phyloP scores from a whole-genome alignment of 2,329 filamentous ascomycete species.

The Paracorniculantispora psalliotae region DNA sequence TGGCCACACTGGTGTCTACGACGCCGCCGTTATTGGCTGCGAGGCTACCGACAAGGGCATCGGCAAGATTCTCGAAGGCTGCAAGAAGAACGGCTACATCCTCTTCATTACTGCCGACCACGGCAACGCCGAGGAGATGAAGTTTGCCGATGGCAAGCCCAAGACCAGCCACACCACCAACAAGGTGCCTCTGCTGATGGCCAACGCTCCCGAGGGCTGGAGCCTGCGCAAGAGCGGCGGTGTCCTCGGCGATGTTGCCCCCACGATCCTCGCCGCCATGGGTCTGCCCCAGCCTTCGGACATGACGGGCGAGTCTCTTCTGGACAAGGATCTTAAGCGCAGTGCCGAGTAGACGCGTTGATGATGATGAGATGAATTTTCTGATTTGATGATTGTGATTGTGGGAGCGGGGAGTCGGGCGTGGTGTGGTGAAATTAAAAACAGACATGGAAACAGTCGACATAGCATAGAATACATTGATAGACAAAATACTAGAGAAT shows the following conservation, averaged over 20 bases:
- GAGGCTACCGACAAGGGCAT: constrained; percentile 91
- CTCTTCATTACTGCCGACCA: constrained; percentile 96
- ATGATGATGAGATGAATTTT: background rate
- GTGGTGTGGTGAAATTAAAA: background rate
- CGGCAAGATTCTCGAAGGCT: constrained; percentile 84
- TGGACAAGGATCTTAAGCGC: constrained; percentile 62
- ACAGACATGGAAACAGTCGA: constrained; percentile 5
- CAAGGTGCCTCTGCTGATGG: constrained; percentile 97
- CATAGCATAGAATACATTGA: constrained; percentile 4
- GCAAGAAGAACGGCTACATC: constrained; percentile 88
- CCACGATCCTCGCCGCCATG: constrained; percentile 88
- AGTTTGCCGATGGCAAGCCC: constrained; percentile 89
- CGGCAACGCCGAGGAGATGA: constrained; percentile 99
- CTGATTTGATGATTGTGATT: constrained; percentile 7
- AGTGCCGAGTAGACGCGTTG: constrained; percentile 22
- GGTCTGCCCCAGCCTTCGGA: constrained; percentile 83
- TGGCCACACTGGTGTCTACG: constrained; percentile 95
- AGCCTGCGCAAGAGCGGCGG: constrained; percentile 77
- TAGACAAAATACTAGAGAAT: constrained; percentile 3
- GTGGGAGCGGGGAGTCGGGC: constrained; percentile 5
- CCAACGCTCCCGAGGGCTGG: constrained; percentile 88
- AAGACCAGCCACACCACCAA: constrained; percentile 98
- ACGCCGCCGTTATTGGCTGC: constrained; percentile 82
- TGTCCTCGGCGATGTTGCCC: constrained; percentile 94
- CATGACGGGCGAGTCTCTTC: constrained; percentile 83